Percentiles rank a stretch among this genome's conserved stretches.
These are phyloP conservation scores for Xylaria nigripes DNA, from an alignment of 495 filamentous ascomycete species.

Conservation along the genomic window DNA sequence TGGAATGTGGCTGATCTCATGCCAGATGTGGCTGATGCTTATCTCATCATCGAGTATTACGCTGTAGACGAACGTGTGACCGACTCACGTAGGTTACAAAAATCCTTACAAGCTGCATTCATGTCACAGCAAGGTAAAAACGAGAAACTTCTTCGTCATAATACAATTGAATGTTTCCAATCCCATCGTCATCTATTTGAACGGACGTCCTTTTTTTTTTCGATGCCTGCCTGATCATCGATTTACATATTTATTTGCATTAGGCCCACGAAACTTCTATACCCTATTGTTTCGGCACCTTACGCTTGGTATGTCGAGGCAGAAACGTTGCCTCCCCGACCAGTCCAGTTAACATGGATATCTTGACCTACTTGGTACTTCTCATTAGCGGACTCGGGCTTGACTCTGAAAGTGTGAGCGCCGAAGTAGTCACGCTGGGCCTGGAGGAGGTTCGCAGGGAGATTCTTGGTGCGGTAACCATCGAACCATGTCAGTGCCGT, in stretches of 20 bases:
- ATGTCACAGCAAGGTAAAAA: neutral
- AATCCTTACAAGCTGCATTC: neutral
- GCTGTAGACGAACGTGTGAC: no score
- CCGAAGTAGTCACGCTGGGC: constrained; percentile 99
- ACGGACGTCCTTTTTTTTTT: constrained; percentile 4
- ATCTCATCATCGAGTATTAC: neutral
- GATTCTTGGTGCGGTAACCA: constrained; percentile 88
- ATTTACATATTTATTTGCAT: constrained; percentile 19
- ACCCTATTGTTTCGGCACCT: constrained; percentile 19
- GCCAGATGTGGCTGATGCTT: constrained; percentile 1
- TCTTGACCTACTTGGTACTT: constrained; percentile 83
- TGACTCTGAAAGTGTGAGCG: constrained; percentile 97
- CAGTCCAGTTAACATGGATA: constrained; percentile 99
- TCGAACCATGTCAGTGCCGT: constrained; percentile 97
- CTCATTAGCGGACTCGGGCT: constrained; percentile 76
- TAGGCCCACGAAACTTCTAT: constrained; percentile 3
- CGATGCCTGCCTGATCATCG: constrained; percentile 8
- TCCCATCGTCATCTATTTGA: constrained; percentile 6
- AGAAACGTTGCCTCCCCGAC: constrained; percentile 89
- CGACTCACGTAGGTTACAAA: neutral
- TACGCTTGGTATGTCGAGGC: constrained; percentile 97
- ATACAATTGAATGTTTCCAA: constrained; percentile 13
- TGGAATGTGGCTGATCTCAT: neutral
- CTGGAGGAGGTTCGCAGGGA: constrained; percentile 96
- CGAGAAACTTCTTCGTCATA: constrained; percentile 8